Evolutionary conservation across 176 grass and related monocot genomes (phyloP).

Genomic region (Themeda triandra): DNA sequence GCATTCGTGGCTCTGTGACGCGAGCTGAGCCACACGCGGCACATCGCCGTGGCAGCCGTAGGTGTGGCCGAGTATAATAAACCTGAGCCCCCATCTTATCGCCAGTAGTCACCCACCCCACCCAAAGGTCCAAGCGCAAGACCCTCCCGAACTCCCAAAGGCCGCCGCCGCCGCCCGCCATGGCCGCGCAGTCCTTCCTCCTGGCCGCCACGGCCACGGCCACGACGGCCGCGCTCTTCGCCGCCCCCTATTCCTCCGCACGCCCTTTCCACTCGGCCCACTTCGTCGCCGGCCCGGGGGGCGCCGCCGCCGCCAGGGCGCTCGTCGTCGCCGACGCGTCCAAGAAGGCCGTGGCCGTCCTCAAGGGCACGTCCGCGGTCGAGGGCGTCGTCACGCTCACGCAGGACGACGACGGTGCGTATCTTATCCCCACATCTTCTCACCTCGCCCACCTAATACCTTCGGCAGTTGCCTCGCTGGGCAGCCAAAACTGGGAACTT

Average conservation of each 20-base stretch:
- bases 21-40: constrained; percentile 16
- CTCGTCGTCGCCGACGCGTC: constrained; percentile 54
- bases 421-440: not conserved
- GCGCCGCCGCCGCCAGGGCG: constrained; percentile 24
- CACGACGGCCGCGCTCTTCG: not conserved
- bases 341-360: constrained; percentile 87
- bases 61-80: not conserved
- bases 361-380: constrained; percentile 76
- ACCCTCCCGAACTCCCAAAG: not conserved
- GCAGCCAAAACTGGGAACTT: not conserved
- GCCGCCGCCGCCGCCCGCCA: constrained; percentile 18
- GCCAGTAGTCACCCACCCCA: not conserved
- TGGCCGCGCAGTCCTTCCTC: constrained; percentile 69
- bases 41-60: not conserved
- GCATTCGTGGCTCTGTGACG: not conserved
- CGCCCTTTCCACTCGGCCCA: constrained; percentile 69
- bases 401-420: constrained; percentile 69
- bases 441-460: not conserved
- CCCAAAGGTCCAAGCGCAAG: no score
- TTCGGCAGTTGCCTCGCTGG: not conserved
- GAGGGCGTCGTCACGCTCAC: constrained; percentile 82
- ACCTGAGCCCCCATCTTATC: constrained; percentile 27
- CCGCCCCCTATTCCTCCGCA: constrained; percentile 42
- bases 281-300: constrained; percentile 9
- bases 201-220: constrained; percentile 20